Base-by-base conservation (phyloP, 2,329 filamentous ascomycete species). In the Trichophyton verrucosum region DNA sequence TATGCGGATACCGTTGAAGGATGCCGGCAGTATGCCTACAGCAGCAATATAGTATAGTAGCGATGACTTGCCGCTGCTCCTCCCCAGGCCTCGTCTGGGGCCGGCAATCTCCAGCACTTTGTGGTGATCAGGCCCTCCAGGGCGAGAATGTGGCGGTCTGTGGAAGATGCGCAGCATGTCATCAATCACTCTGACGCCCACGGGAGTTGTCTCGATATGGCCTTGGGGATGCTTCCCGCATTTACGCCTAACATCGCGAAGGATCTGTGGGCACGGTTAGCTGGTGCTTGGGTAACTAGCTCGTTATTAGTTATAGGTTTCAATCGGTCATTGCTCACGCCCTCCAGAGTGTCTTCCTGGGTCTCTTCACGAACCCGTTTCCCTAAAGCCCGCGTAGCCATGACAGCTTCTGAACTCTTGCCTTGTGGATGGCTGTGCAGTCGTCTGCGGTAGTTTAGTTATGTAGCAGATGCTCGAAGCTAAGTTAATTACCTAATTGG, bases 21-120 rank as follows among this genome's bases (percentile, higher is more conserved):
- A 62, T 9, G 65, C 59, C 0, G 82, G 82, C 0, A 86, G 73
- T 7, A 83, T 73, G 38, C 80, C 76, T 8, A 76, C 66, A 1
- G 79, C 76, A 30, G 76, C 76, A 46, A 86, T 70, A 62, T 81
- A 77, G 70, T 85, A 83, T 40, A 86, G 72, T 0, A 86, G 68
- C 40, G 82, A 78, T 0, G 83, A 81, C 70, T 84, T 85, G 8
- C 83, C 84, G 9, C 77, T 73, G 27, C 76, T 77, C 2, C 77
- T 73, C 27, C 76, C 77, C 2, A 81, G 73, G 11, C 73, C 72
- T 22, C 27, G 27, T n/a, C 49, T 33, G 40, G 74, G 71, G 58
- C 81, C 82, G 20, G 78, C 75, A 53, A 86, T 73, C 67, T 85
- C 82, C 58, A 86, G 65, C 3, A 80, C 73, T 0, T 78, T 74